Conservation (phyloP, 768 basidiomycete genomes). For the Lentinula boryana region DNA sequence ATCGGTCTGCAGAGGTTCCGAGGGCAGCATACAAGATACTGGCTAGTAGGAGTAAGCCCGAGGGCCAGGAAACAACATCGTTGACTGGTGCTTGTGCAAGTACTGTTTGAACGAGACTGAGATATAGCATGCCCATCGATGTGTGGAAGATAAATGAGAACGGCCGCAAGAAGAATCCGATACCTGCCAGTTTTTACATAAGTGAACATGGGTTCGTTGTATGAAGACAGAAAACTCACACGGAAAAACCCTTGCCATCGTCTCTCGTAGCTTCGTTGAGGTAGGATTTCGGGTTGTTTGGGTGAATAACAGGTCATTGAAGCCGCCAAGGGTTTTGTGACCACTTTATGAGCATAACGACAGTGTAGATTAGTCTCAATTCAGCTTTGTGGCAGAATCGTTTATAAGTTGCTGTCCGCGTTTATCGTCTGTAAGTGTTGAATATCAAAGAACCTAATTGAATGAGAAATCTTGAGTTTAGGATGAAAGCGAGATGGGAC, state of each 20-base stretch:
- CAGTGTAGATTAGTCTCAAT: background rate
- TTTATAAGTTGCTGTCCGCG: background rate
- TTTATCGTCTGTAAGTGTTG: background rate
- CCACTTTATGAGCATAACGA: background rate
- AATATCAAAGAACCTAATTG: background rate
- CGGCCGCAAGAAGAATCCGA: background rate
- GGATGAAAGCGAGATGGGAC: no score
- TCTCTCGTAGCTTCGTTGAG: background rate
- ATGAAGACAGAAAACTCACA: background rate
- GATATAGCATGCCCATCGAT: background rate
- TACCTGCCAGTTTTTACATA: background rate
- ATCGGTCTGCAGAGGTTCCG: slow-evolving; percentile 15
- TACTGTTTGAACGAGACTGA: background rate
- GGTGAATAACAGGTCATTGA: background rate
- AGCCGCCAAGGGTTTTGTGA: background rate
- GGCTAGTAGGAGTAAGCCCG: slow-evolving; percentile 22
- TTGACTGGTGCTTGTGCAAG: slow-evolving; percentile 23
- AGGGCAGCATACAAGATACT: slow-evolving; percentile 21
- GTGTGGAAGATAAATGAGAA: background rate
- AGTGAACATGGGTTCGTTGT: background rate
- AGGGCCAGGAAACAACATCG: slow-evolving; percentile 22
- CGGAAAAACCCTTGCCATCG: background rate
- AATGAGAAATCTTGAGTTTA: background rate
- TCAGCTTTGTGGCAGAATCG: background rate
- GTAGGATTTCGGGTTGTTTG: background rate